Conservation (phyloP, 108 stramenopile genomes). For the Nitzschia inconspicua region DNA sequence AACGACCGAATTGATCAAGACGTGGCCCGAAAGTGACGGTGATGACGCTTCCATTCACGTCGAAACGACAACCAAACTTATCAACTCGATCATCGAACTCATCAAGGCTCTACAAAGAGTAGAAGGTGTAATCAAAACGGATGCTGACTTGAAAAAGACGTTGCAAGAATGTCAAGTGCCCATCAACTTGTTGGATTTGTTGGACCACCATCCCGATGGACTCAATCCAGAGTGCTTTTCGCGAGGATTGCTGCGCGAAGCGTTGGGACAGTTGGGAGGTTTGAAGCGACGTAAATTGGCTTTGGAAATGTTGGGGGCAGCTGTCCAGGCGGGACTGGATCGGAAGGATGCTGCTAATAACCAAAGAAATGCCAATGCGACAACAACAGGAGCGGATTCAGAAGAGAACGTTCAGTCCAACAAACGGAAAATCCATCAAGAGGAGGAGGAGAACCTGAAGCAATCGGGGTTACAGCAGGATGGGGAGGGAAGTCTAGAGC, state of each 20-base stretch:
- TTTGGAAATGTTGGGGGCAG: conserved; percentile 61
- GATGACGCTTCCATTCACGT: conserved; percentile 66
- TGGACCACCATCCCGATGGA: conserved; percentile 65
- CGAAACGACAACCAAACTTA: conserved; percentile 61
- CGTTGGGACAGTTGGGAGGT: conserved; percentile 67
- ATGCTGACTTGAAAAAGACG: conserved; percentile 38
- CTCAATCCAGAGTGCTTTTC: conserved; percentile 83
- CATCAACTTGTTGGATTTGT: conserved; percentile 74
- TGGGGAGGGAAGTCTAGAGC: too few species aligned
- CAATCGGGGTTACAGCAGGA: too few species aligned
- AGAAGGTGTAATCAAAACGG: conserved; percentile 55
- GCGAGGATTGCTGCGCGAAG: conserved; percentile 62
- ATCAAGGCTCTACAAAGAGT: conserved; percentile 43
- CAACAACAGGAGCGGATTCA: too few species aligned
- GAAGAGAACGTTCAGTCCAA: background rate
- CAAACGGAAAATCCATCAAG: too few species aligned
- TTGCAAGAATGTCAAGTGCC: conserved; percentile 68
- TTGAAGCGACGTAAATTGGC: conserved; percentile 70
- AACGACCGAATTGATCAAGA: conserved; percentile 62
- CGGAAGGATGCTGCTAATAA: background rate
- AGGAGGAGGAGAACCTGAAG: too few species aligned
- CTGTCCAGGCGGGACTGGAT: conserved; percentile 56
- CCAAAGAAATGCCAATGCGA: background rate
- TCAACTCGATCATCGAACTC: conserved; percentile 47
- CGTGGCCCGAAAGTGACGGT: conserved; percentile 61